Evolutionary conservation across 805 yeast genomes (phyloP).

Genomic region (Cyberlindnera saturnus): DNA sequence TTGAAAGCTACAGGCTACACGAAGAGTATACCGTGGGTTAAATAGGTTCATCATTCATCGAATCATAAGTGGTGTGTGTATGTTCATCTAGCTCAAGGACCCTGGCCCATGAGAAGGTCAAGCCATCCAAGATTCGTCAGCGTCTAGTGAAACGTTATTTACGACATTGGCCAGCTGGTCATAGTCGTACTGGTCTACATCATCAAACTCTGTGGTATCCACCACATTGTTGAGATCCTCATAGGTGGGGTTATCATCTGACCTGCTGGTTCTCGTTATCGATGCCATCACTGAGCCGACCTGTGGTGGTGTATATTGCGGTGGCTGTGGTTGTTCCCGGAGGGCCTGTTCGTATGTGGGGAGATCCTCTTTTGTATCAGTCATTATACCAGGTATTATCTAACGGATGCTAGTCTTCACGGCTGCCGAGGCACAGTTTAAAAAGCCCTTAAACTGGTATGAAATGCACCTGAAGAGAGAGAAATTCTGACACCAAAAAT

Average conservation of each 20-base stretch:
- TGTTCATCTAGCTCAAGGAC: no score
- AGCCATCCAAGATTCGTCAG: not conserved
- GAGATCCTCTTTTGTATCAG: slow-evolving; percentile 1
- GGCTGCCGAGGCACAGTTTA: no score
- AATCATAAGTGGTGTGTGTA: no score
- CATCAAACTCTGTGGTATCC: slow-evolving; percentile 11
- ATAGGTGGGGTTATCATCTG: slow-evolving; percentile 5
- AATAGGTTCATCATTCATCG: no score
- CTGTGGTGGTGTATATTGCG: slow-evolving; percentile 1
- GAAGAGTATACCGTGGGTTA: no score
- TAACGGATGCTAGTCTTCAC: no score
- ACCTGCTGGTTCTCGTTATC: not conserved
- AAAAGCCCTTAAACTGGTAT: no score
- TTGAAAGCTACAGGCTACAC: no score
- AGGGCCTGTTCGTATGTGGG: slow-evolving; percentile 11
- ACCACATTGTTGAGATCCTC: slow-evolving; percentile 9
- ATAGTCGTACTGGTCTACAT: slow-evolving; percentile 16
- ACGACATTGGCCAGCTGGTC: slow-evolving; percentile 6
- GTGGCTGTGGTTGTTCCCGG: slow-evolving; percentile 2
- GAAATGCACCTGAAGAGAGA: no score
- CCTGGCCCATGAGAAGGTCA: not conserved
- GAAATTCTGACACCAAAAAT: no score
- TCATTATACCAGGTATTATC: not conserved
- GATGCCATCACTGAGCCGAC: not conserved
- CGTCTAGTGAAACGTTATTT: slow-evolving; percentile 7